A percentile compares a stretch with the other conserved stretches of the same genome.
Conservation (phyloP, 352 stramenopile species). For the Plasmopara viticola region DNA sequence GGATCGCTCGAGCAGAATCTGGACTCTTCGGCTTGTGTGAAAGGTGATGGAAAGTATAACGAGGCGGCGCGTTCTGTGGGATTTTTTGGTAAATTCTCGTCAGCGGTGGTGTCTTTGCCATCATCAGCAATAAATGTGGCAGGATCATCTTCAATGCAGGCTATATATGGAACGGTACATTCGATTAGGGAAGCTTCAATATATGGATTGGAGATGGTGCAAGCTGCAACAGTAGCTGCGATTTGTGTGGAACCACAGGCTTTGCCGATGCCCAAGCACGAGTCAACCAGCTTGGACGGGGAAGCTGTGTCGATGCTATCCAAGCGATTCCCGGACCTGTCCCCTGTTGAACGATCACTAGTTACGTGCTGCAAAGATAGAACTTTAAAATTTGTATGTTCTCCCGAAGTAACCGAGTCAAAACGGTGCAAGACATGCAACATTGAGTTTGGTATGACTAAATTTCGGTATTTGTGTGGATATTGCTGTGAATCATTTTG, state of each 20-base stretch:
- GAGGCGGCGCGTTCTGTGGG: slow-evolving; percentile 22
- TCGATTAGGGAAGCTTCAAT: slow-evolving; percentile 74
- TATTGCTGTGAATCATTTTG: slow-evolving; percentile 81
- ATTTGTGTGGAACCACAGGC: slow-evolving; percentile 49
- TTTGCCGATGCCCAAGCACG: slow-evolving; percentile 5
- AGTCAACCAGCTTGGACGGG: not conserved
- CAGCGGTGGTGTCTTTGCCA: slow-evolving; percentile 50
- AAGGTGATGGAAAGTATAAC: slow-evolving; percentile 8
- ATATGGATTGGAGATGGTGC: slow-evolving; percentile 62
- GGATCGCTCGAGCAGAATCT: slow-evolving; percentile 7
- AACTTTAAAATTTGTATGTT: slow-evolving; percentile 37
- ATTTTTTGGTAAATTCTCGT: slow-evolving; percentile 63
- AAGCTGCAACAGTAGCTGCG: slow-evolving; percentile 53
- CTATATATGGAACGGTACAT: slow-evolving; percentile 59
- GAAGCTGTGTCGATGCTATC: slow-evolving; percentile 64
- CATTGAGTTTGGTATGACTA: slow-evolving; percentile 71
- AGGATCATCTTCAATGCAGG: slow-evolving; percentile 55
- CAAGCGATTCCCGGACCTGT: slow-evolving; percentile 70
- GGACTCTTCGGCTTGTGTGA: not conserved
- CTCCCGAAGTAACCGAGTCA: slow-evolving; percentile 52
- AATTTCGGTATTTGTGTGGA: slow-evolving; percentile 79
- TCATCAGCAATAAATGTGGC: slow-evolving; percentile 58
- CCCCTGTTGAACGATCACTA: slow-evolving; percentile 58
- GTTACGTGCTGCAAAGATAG: slow-evolving; percentile 63
- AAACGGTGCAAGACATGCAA: slow-evolving; percentile 69